Conservation (phyloP, 768 basidiomycete genomes). For the Amanita pseudoporphyria region DNA sequence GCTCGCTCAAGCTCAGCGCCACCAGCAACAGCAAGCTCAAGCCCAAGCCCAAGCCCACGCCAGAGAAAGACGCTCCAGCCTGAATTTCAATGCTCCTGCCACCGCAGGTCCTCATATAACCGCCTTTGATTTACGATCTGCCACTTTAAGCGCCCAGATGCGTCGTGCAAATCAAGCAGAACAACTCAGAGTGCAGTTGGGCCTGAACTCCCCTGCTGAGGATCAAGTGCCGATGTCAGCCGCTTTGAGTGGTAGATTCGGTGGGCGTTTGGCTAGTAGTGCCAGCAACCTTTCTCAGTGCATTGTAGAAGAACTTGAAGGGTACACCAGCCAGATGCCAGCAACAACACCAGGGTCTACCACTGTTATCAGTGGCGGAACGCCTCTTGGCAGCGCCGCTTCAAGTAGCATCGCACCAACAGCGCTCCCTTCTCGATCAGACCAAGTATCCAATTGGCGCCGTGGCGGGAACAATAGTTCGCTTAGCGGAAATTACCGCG, state of each 20-base stretch:
- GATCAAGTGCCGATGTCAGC: slow-evolving; percentile 78
- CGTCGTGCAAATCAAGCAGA: slow-evolving; percentile 67
- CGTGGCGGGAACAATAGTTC: slow-evolving; percentile 68
- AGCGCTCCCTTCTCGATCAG: slow-evolving; percentile 65
- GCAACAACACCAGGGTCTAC: slow-evolving; percentile 44
- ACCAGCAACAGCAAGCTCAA: slow-evolving; percentile 35
- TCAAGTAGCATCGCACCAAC: slow-evolving; percentile 27
- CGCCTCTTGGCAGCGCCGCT: slow-evolving; percentile 47
- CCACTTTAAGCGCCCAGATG: slow-evolving; percentile 43
- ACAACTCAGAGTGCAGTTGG: slow-evolving; percentile 51
- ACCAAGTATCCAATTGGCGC: slow-evolving; percentile 73
- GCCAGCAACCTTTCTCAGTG: slow-evolving; percentile 25
- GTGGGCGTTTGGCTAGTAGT: slow-evolving; percentile 46
- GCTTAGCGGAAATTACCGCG: slow-evolving; percentile 50
- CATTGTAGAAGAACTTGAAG: slow-evolving; percentile 26
- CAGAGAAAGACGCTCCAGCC: slow-evolving; percentile 37
- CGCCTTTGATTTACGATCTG: slow-evolving; percentile 56
- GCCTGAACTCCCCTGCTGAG: slow-evolving; percentile 30
- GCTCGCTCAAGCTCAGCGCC: slow-evolving; percentile 47
- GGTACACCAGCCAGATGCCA: not conserved
- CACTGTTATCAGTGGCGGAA: slow-evolving; percentile 65
- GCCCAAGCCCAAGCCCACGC: slow-evolving; percentile 28
- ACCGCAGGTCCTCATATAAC: slow-evolving; percentile 63
- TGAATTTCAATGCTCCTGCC: slow-evolving; percentile 46
- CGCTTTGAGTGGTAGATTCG: slow-evolving; percentile 66